Conservation (phyloP, 331 rosid genomes). For the Acacia concinna region DNA sequence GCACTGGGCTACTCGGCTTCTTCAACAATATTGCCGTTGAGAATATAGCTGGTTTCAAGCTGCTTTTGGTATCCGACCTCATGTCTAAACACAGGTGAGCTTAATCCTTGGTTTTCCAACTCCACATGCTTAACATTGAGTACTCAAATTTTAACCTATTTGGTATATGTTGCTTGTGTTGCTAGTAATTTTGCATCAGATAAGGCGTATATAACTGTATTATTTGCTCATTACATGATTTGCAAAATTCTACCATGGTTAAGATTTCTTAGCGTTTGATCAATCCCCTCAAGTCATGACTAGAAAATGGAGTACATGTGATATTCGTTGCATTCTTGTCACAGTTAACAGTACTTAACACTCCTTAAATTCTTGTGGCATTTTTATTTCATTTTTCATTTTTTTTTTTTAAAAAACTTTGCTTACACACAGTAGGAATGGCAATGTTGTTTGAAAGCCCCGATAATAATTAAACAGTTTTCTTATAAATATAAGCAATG, state of each 20-base stretch:
- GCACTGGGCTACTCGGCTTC: slow-evolving; percentile 54
- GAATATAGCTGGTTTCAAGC: slow-evolving; percentile 55
- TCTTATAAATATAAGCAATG: neutral
- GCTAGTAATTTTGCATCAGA: neutral
- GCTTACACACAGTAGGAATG: slow-evolving; percentile 3
- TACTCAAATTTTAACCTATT: neutral
- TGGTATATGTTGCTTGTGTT: neutral
- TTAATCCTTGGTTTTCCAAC: slow-evolving; percentile 2
- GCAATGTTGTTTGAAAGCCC: neutral
- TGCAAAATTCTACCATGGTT: neutral
- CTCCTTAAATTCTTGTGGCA: neutral
- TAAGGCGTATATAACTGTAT: neutral
- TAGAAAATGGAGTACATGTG: slow-evolving; percentile 18
- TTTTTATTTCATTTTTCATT: neutral
- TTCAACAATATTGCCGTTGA: slow-evolving; percentile 54
- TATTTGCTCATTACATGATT: neutral
- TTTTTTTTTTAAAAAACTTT: neutral
- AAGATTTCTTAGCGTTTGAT: neutral
- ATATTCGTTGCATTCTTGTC: neutral
- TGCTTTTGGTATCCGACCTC: slow-evolving; percentile 38
- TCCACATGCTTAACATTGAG: neutral
- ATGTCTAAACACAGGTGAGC: slow-evolving; percentile 46
- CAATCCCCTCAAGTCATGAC: neutral
- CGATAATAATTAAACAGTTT: neutral
- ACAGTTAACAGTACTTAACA: neutral